These are phyloP conservation scores for Solanum hybrid DNA, from an alignment of 305 asterid genomes.

Conservation along the genomic window DNA sequence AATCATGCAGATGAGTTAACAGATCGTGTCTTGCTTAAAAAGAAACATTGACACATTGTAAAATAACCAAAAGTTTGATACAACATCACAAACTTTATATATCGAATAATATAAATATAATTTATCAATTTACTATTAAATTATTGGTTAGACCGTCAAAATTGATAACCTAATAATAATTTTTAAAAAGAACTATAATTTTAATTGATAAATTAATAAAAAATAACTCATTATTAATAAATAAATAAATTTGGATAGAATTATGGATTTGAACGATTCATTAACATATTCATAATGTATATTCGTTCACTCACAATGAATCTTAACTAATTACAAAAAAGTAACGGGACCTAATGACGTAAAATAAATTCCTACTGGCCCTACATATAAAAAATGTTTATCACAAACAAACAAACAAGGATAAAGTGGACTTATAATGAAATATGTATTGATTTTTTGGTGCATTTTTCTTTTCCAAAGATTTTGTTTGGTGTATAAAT, in stretches of 20 bases:
- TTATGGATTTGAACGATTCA: not conserved
- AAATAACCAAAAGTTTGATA: too few species aligned
- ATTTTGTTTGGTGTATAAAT: not conserved
- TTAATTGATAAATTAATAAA: too few species aligned
- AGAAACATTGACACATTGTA: not conserved
- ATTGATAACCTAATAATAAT: too few species aligned
- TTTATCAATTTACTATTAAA: not conserved
- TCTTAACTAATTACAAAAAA: not conserved
- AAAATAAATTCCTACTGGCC: not conserved
- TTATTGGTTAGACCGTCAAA: accelerated
- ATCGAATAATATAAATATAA: too few species aligned
- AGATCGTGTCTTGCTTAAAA: not conserved
- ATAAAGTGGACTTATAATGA: not conserved
- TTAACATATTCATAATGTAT: not conserved
- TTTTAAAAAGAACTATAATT: too few species aligned
- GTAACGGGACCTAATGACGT: not conserved
- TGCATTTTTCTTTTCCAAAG: not conserved
- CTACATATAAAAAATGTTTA: not conserved
- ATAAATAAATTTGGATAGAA: not conserved
- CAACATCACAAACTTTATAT: not conserved
- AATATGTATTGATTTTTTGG: not conserved
- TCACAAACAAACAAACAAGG: not conserved
- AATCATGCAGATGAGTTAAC: too few species aligned
- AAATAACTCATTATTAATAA: too few species aligned
- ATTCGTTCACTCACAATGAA: not conserved